Evolutionary conservation across 208 protist genomes (phyloP), one percentile per base, ranked within the genome.

Genomic region (Novymonas esmeraldas): DNA sequence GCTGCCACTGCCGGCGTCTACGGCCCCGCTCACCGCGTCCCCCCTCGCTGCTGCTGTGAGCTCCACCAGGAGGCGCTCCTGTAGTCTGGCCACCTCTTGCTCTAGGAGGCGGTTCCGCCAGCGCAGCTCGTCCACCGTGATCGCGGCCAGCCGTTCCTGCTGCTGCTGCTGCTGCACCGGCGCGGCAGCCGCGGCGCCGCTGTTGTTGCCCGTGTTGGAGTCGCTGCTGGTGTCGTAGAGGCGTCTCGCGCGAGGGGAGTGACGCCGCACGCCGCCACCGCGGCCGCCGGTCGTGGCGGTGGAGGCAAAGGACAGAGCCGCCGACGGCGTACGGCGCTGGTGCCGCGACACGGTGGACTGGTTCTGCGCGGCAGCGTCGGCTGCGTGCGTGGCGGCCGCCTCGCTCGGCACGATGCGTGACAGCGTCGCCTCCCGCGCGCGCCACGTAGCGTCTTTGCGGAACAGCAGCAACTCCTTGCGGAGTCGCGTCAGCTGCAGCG

Each of bases 41-140:
- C 34, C 14, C 28, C 39, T 36, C 16, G 41, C 28, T 24, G 50
- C 20, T 22, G 76, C 51, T 1, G 76, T 68, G 16, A 73, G 61
- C 6, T 38, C 29, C n/a, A 50, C 24, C 22, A 66, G 54, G n/a
- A 64, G 49, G 18, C 54, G 73, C 31, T 73, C 67, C 63, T 72
- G 60, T 65, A 64, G 64, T 14, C 65, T 63, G 16, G 28, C 46
- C 48, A 90, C 39, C 58, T 85, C 78, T 28, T 60, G 44, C 48
- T 83, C 73, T 24, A 89, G 63, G 20, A 73, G 55, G 3, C 34
- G 64, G 61, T 89, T 93, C 16, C 76, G 76, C 51, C 71, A 76
- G n/a, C 77, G 76, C 22, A 93, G 70, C 54, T 85, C 79, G 33
- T 81, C 79, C 54, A 93, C 48, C 26, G 70, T 60, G 57, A 76